A percentile compares a stretch with the other conserved stretches of the same genome.
Conservation (phyloP, 352 stramenopile genomes). For the Thalassiosira hispida region DNA sequence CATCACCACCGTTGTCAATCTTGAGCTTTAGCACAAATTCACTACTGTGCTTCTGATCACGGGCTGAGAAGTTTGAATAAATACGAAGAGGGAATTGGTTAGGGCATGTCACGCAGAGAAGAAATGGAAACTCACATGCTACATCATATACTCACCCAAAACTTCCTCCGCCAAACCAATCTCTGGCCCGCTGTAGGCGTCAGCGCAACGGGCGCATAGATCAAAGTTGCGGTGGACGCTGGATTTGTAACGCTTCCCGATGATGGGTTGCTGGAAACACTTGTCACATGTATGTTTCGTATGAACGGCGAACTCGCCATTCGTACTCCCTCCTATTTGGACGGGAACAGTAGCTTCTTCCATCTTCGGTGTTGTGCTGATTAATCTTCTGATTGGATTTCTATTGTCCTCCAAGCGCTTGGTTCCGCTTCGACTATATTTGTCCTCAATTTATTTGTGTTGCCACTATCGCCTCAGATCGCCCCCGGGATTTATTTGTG, state of each 20-base stretch:
- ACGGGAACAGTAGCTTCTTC: neutral
- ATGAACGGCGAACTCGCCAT: conserved; percentile 38
- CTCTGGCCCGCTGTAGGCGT: conserved; percentile 66
- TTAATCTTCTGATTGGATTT: conserved; percentile 9
- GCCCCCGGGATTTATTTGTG: too few species aligned
- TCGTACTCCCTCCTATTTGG: conserved; percentile 7
- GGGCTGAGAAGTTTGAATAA: conserved; percentile 11
- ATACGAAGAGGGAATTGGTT: neutral
- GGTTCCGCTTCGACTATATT: neutral
- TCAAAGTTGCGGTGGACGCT: conserved; percentile 73
- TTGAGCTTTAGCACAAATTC: conserved; percentile 77
- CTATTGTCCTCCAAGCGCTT: too few species aligned
- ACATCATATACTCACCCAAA: conserved; percentile 58
- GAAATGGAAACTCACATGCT: neutral
- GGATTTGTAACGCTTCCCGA: conserved; percentile 75
- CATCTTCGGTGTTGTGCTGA: neutral
- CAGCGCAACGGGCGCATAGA: conserved; percentile 69
- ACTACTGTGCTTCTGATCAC: conserved; percentile 35
- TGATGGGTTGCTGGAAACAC: conserved; percentile 72
- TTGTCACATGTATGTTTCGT: conserved; percentile 77
- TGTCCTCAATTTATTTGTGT: conserved; percentile 14
- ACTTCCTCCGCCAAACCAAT: conserved; percentile 65
- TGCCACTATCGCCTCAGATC: too few species aligned
- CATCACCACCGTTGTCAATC: conserved; percentile 55
- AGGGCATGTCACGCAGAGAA: neutral